These are phyloP conservation scores for Pichia occidentalis DNA, from an alignment of 805 yeast genomes.

Conservation along the genomic window DNA sequence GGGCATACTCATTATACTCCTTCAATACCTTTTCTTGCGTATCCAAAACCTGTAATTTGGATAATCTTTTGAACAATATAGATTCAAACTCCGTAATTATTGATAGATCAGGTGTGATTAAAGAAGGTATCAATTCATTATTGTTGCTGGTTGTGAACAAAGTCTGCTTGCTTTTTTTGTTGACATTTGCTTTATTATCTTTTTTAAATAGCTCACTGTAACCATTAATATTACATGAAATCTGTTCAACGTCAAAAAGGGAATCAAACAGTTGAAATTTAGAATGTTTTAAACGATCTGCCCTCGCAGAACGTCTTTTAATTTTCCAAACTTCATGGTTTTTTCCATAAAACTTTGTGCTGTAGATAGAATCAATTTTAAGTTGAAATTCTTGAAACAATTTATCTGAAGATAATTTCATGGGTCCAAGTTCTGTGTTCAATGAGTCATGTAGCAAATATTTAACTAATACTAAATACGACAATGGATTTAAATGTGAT, in stretches of 20 bases:
- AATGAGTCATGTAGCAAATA: constrained; percentile 6
- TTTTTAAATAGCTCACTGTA: too few relatives aligned
- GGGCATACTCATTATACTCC: background rate
- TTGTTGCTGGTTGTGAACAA: too few relatives aligned
- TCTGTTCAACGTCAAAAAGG: background rate
- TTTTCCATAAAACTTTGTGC: background rate
- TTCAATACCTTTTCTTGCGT: background rate
- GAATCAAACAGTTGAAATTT: background rate
- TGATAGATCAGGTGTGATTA: constrained; percentile 11
- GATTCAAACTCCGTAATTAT: constrained; percentile 11
- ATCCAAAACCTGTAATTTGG: constrained; percentile 4
- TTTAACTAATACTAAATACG: constrained; percentile 10
- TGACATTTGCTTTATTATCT: constrained; percentile 1
- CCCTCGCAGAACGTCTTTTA: constrained; percentile 6
- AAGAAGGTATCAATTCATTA: too few relatives aligned
- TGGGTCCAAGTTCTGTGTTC: constrained; percentile 2
- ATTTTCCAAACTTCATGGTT: constrained; percentile 1
- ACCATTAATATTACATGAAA: too few relatives aligned
- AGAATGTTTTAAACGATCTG: background rate
- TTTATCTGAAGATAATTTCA: constrained; percentile 10
- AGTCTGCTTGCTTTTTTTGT: too few relatives aligned
- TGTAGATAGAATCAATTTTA: constrained; percentile 7
- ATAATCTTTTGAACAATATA: constrained; percentile 2
- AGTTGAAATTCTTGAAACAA: constrained; percentile 11
- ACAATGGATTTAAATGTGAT: constrained; percentile 1